Base-by-base conservation (phyloP, 148 eudicot species). In the Chenopodium suecicum region DNA sequence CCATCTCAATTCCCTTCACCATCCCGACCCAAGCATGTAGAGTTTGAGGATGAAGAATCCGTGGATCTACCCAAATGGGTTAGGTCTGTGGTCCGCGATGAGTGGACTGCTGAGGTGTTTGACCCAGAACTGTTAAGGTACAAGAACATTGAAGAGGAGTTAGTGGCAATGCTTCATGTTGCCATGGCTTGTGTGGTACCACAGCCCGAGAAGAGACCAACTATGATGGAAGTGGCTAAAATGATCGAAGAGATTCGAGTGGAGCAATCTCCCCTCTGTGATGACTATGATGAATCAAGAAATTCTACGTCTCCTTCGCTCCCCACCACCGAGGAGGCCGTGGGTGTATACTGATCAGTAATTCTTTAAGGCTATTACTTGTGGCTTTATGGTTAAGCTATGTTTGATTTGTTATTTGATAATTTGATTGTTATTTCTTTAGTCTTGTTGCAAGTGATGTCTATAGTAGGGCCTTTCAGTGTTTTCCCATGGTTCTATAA, bases 81-180 rank as follows among this genome's bases (percentile, higher is more conserved):
- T 2, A 85, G 86, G 70, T 95, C 97, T 1, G 93, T 95, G 80
- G 98, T 92, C 67, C 88, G 92, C 74, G 98, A 95, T 79, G 97
- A 95, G 86, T 95, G 99, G 99, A 95, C 98, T 1, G 94, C 99
- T 0, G 95, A 95, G 82, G 98, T 95, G 73, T 95, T 92, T 76
- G 99, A 95, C 79, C 90, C 88, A 2, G 99, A 95, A 50, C 83
- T 95, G 34, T 52, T 93, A 82, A 95, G 99, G 93, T 95, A 95
- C 83, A 95, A 95, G 89, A 92, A 94, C 86, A 95, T 95, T 6
- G 98, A 95, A 82, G 98, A 95, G 82, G 99, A 95, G 83, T 85
- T 95, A 27, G 97, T 95, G 62, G 82, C 94, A 5, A 91, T 92
- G 93, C 89, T 95, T 23, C 98, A 95, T 78, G 91, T 95, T n/a